Conservation (phyloP, 2,329 filamentous ascomycete genomes). For the Grosmannia huntii region DNA sequence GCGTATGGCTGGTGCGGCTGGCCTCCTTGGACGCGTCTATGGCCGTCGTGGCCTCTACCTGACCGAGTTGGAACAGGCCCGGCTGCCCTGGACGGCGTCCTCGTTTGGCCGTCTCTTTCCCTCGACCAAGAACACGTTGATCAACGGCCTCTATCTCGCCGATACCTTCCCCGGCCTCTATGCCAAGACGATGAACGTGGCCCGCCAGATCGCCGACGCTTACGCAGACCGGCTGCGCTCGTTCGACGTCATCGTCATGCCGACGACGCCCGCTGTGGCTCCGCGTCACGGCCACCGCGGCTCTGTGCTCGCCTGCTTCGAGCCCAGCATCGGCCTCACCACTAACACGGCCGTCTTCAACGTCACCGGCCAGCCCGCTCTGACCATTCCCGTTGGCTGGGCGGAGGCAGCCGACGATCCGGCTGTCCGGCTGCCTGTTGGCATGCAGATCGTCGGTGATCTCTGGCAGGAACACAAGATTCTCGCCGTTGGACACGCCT, state of each 20-base stretch:
- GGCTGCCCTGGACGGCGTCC: background rate
- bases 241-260: conserved; percentile 33
- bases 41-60: conserved; percentile 13
- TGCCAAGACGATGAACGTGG: conserved; percentile 31
- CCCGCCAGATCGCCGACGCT: conserved; percentile 30
- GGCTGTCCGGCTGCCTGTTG: conserved; percentile 15
- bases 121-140: background rate
- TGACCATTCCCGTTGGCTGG: conserved; percentile 29
- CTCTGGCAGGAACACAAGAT: conserved; percentile 6
- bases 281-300: conserved; percentile 24
- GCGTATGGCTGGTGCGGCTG: conserved; percentile 13
- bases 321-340: conserved; percentile 30
- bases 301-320: conserved; percentile 19
- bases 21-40: conserved; percentile 17
- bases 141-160: background rate
- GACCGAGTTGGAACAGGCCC: conserved; percentile 6
- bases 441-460: conserved; percentile 18
- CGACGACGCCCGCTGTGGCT: conserved; percentile 29
- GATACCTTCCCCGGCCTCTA: conserved; percentile 16
- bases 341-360: conserved; percentile 33
- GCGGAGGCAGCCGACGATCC: conserved; percentile 8
- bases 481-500: background rate
- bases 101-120: background rate
- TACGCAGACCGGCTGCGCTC: conserved; percentile 29
- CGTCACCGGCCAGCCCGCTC: conserved; percentile 32